Conservation (phyloP, 768 basidiomycete species). For the Psilocybe sp. region DNA sequence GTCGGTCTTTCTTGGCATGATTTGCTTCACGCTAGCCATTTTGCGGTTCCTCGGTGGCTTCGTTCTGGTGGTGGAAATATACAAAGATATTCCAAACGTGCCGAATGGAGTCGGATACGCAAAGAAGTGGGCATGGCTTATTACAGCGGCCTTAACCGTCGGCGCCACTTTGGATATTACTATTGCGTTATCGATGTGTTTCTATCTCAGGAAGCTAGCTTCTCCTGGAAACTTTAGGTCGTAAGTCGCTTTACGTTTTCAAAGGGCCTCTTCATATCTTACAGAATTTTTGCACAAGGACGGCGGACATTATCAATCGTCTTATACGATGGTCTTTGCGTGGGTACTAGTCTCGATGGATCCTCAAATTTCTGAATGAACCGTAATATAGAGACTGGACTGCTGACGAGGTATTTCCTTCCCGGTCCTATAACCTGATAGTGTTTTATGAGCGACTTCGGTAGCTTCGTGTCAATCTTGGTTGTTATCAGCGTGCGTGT, state of each 20-base stretch:
- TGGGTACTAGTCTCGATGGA: background rate
- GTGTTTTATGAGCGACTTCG: too few relatives aligned
- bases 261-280: background rate
- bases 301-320: constrained; percentile 12
- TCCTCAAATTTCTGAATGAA: background rate
- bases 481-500: constrained; percentile 10
- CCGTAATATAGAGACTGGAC: constrained; percentile 9
- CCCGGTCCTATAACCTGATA: background rate
- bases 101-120: constrained; percentile 12
- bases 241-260: background rate
- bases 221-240: constrained; percentile 8
- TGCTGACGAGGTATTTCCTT: constrained; percentile 8
- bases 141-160: constrained; percentile 11
- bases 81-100: constrained; percentile 10
- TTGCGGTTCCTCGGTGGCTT: constrained; percentile 14
- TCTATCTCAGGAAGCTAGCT: constrained; percentile 6
- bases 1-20: background rate
- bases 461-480: constrained; percentile 10
- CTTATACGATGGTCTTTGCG: constrained; percentile 15
- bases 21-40: constrained; percentile 5
- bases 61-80: constrained; percentile 5
- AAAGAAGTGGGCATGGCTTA: constrained; percentile 10
- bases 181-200: constrained; percentile 10
- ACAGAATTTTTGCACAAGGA: background rate
- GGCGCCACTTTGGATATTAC: constrained; percentile 11